phyloP scores from a whole-genome alignment of 305 asterid genomes.

The Caryopteris hybrid region DNA sequence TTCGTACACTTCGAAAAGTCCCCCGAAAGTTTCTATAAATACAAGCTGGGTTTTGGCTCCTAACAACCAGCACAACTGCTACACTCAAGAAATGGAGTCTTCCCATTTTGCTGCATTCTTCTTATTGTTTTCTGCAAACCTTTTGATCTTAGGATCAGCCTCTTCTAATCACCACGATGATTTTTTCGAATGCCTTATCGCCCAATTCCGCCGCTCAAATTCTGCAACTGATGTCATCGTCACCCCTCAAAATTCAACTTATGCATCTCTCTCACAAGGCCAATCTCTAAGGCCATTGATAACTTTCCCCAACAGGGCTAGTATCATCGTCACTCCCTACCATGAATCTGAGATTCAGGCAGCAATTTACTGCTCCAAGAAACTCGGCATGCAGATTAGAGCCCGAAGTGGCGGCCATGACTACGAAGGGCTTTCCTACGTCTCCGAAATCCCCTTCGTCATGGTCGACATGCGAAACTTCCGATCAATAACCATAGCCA shows the following conservation, averaged over 20 bases:
- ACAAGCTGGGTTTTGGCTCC: too few relatives aligned
- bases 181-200: conserved; percentile 23
- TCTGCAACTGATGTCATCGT: conserved; percentile 14
- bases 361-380: conserved; percentile 32
- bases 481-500: conserved; percentile 19
- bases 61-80: background rate
- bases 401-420: conserved; percentile 54
- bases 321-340: conserved; percentile 35
- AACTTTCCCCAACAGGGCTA: conserved; percentile 22
- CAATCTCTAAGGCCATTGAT: conserved; percentile 24
- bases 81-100: conserved; percentile 8
- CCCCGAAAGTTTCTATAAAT: background rate
- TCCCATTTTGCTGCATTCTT: background rate
- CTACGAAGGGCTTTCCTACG: conserved; percentile 38
- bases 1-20: too few relatives aligned
- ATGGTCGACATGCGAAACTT: conserved; percentile 38
- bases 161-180: conserved; percentile 5
- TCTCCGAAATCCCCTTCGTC: conserved; percentile 34
- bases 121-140: background rate
- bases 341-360: conserved; percentile 35
- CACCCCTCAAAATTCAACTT: conserved; percentile 31
- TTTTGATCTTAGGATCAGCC: conserved; percentile 13
- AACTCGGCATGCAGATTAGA: conserved; percentile 32
- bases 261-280: conserved; percentile 18
- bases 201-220: conserved; percentile 13